phyloP scores from a whole-genome alignment of 345 rosid genomes.

The Laguncularia racemosa region DNA sequence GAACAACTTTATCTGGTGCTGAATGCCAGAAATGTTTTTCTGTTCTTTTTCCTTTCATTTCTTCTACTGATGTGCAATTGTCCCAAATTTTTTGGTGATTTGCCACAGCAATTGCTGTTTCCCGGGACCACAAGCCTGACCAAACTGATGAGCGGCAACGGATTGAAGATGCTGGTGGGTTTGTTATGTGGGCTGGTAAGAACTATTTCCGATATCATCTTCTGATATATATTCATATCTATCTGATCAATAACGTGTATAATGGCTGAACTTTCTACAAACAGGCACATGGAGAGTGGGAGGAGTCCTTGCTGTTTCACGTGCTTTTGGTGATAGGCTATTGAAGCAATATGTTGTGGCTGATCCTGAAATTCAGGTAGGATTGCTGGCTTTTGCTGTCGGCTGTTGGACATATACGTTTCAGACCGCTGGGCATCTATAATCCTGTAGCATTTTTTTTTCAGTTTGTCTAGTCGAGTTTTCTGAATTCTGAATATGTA shows the following conservation, averaged over 20 bases:
- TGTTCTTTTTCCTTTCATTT: neutral
- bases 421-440: neutral
- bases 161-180: slow-evolving; percentile 24
- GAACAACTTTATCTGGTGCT: neutral
- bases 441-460: too few species aligned
- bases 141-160: slow-evolving; percentile 22
- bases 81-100: neutral
- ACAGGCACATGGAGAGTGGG: slow-evolving; percentile 19
- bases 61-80: neutral
- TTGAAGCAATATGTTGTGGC: slow-evolving; percentile 58
- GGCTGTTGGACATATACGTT: neutral
- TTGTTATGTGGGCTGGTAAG: slow-evolving; percentile 34
- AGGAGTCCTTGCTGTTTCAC: slow-evolving; percentile 27
- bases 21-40: neutral
- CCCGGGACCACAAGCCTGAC: slow-evolving; percentile 24
- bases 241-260: neutral
- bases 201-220: neutral
- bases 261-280: neutral
- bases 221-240: neutral
- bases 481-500: too few species aligned
- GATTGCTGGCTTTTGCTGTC: neutral
- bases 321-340: slow-evolving; percentile 57
- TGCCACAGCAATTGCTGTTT: slow-evolving; percentile 27
- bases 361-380: slow-evolving; percentile 61
- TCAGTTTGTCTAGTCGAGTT: neutral